phyloP scores from a whole-genome alignment of 768 basidiomycete species.

The Tubosaeta sp. region DNA sequence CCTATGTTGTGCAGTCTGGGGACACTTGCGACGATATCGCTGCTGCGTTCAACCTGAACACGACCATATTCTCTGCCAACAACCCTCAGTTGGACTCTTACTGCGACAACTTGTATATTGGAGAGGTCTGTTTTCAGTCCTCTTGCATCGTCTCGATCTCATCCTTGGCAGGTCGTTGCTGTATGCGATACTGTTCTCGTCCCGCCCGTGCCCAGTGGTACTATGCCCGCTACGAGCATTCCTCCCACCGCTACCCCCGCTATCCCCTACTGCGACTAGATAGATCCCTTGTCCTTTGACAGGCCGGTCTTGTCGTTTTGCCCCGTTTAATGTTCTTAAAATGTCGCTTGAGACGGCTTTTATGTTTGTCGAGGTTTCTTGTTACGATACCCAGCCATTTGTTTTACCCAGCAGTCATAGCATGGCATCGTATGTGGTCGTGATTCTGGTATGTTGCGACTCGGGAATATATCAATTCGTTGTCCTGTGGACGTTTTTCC shows the following conservation, averaged over 20 bases:
- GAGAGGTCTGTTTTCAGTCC: slow-evolving; percentile 49
- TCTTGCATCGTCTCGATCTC: not conserved
- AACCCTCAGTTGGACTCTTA: slow-evolving; percentile 65
- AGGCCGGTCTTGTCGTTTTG: slow-evolving; percentile 27
- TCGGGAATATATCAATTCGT: slow-evolving; percentile 7
- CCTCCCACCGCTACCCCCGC: slow-evolving; percentile 32
- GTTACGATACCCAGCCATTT: slow-evolving; percentile 22
- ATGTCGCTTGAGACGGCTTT: slow-evolving; percentile 3
- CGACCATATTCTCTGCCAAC: slow-evolving; percentile 54
- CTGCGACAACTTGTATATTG: slow-evolving; percentile 68
- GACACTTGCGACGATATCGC: slow-evolving; percentile 60
- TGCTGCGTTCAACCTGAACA: slow-evolving; percentile 39
- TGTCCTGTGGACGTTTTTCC: too few species aligned
- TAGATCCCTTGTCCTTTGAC: slow-evolving; percentile 3
- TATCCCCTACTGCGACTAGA: slow-evolving; percentile 48
- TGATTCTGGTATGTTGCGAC: slow-evolving; percentile 23
- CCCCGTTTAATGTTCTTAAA: slow-evolving; percentile 1
- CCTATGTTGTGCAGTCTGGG: slow-evolving; percentile 50
- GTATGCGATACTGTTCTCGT: slow-evolving; percentile 36
- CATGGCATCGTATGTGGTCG: slow-evolving; percentile 21
- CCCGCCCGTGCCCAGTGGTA: slow-evolving; percentile 42
- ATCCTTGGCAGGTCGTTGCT: slow-evolving; percentile 47
- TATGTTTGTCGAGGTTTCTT: slow-evolving; percentile 4
- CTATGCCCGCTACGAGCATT: slow-evolving; percentile 22
- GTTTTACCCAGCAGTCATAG: not conserved